phyloP scores from a whole-genome alignment of 306 rosid genomes.

The Crotalaria pallida region DNA sequence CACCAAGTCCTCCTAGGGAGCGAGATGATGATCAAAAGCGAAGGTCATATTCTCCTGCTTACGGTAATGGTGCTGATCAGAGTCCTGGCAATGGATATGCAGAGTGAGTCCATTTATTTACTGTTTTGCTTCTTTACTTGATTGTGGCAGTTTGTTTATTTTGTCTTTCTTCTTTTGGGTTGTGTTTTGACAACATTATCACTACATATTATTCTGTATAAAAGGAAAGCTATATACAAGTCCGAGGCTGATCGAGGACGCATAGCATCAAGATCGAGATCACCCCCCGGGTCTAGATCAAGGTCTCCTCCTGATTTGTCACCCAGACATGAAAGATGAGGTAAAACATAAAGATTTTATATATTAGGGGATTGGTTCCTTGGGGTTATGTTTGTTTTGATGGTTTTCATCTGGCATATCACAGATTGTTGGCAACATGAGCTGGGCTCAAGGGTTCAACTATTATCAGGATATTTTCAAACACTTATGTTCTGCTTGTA shows the following conservation, averaged over 20 bases:
- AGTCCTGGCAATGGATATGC: conserved; percentile 48
- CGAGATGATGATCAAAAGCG: conserved; percentile 58
- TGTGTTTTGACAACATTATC: conserved; percentile 15
- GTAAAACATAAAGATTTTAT: conserved; percentile 18
- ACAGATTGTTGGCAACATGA: conserved; percentile 22
- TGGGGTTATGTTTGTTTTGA: conserved; percentile 3
- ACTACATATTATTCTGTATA: neutral
- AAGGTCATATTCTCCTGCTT: conserved; percentile 77
- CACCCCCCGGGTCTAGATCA: conserved; percentile 85
- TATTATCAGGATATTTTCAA: conserved; percentile 3
- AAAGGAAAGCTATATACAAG: conserved; percentile 64
- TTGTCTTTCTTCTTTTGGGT: neutral
- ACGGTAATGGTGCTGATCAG: conserved; percentile 51
- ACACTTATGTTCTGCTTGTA: conserved; percentile 14
- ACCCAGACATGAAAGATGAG: conserved; percentile 65
- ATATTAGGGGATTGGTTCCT: neutral
- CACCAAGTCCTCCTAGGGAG: conserved; percentile 66
- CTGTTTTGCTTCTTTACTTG: neutral
- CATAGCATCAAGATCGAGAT: conserved; percentile 68
- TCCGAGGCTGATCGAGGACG: conserved; percentile 51
- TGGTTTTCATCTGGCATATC: conserved; percentile 23
- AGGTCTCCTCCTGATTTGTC: conserved; percentile 63
- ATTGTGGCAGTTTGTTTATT: neutral
- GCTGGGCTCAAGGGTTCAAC: conserved; percentile 27
- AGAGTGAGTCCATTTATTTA: conserved; percentile 41